Evolutionary conservation across 495 filamentous ascomycete species (phyloP).

Genomic region (Penicillium pancosmium): DNA sequence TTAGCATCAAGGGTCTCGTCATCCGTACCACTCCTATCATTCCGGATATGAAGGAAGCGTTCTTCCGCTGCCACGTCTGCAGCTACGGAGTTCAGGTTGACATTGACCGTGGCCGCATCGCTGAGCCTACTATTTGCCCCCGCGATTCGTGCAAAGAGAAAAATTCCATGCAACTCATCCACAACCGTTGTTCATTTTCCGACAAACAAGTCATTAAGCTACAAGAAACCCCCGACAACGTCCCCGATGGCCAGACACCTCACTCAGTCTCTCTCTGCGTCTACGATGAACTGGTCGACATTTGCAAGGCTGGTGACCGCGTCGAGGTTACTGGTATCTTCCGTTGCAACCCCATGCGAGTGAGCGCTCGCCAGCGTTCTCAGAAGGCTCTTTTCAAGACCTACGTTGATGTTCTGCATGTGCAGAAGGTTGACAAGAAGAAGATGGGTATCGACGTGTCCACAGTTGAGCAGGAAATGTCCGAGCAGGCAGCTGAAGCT

Average conservation of each 20-base stretch:
- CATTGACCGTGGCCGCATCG: slow-evolving; percentile 93
- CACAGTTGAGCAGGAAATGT: slow-evolving; percentile 83
- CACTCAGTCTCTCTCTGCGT: slow-evolving; percentile 96
- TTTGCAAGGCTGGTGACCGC: slow-evolving; percentile 96
- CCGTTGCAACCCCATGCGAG: slow-evolving; percentile 89
- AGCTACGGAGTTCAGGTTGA: slow-evolving; percentile 87
- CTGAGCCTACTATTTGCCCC: slow-evolving; percentile 89
- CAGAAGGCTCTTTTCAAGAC: slow-evolving; percentile 97
- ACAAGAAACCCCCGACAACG: slow-evolving; percentile 93
- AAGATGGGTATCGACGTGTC: slow-evolving; percentile 89
- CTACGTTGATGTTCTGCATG: slow-evolving; percentile 91
- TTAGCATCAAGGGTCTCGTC: slow-evolving; percentile 94
- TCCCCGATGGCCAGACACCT: slow-evolving; percentile 94
- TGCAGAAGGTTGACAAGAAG: slow-evolving; percentile 94
- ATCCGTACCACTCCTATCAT: slow-evolving; percentile 96
- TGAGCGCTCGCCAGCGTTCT: slow-evolving; percentile 89
- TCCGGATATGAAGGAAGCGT: slow-evolving; percentile 96
- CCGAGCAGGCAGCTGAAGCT: slow-evolving; percentile 71
- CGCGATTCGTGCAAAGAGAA: slow-evolving; percentile 78
- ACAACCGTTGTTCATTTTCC: slow-evolving; percentile 92
- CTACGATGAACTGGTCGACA: slow-evolving; percentile 95
- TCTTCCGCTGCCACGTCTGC: slow-evolving; percentile 93
- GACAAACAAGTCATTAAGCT: slow-evolving; percentile 99
- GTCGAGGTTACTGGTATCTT: slow-evolving; percentile 97
- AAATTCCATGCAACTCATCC: slow-evolving; percentile 97